phyloP scores from a whole-genome alignment of 2,329 filamentous ascomycete genomes.

The Parasarocladium wereldwijsianum region DNA sequence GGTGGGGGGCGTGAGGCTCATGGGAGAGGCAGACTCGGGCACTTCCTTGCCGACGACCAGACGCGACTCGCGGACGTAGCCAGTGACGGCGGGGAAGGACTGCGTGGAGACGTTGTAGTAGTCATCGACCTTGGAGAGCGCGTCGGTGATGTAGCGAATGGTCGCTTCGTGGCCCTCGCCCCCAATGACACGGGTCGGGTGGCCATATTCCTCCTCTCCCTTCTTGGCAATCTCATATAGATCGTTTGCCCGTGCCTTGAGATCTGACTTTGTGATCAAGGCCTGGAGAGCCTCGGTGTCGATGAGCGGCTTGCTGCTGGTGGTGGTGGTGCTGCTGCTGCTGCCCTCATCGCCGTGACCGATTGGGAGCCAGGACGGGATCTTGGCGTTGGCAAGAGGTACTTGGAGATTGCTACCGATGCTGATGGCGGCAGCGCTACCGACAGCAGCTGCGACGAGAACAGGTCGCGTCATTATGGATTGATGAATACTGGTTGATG shows the following conservation, averaged over 20 bases:
- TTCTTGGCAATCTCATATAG: conserved; percentile 49
- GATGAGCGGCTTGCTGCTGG: conserved; percentile 23
- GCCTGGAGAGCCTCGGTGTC: conserved; percentile 40
- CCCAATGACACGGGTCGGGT: conserved; percentile 58
- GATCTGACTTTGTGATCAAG: conserved; percentile 37
- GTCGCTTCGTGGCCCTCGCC: conserved; percentile 50
- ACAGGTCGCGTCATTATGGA: no score
- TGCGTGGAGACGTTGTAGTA: conserved; percentile 53
- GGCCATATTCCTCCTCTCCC: conserved; percentile 44
- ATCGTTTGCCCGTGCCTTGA: conserved; percentile 43
- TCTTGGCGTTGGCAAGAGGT: not conserved
- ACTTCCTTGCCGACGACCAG: conserved; percentile 40
- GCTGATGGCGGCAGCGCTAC: no score
- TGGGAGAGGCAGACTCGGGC: conserved; percentile 34
- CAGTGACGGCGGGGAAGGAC: conserved; percentile 46
- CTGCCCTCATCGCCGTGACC: not conserved
- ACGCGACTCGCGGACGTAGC: conserved; percentile 42
- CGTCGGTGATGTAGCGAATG: conserved; percentile 44
- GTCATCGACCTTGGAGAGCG: conserved; percentile 36
- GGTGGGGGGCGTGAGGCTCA: conserved; percentile 55
- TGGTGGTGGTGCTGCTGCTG: conserved; percentile 1
- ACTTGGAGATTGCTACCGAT: no score
- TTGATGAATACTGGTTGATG: no score
- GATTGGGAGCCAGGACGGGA: conserved; percentile 1
- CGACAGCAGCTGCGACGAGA: no score